A percentile compares a stretch with the other conserved stretches of the same genome.
Conservation (phyloP, 2,329 filamentous ascomycete genomes). For the Neofusicoccum laricinum region DNA sequence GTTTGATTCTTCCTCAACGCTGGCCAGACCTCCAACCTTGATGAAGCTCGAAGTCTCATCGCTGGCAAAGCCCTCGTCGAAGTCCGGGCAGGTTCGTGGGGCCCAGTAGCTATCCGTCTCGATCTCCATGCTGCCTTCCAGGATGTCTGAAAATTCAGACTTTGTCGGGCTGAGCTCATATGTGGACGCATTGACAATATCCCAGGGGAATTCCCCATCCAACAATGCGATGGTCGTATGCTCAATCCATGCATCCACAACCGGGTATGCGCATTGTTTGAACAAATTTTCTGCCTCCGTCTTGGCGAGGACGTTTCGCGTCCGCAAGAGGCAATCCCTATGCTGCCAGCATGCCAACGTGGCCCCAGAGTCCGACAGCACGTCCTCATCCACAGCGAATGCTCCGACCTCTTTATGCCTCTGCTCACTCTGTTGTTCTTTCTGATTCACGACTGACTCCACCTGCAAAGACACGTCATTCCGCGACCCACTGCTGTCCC, state of each 20-base stretch:
- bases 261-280: neutral
- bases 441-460: neutral
- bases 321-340: neutral
- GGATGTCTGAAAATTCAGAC: neutral
- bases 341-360: conserved; percentile 1
- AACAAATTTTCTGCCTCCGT: neutral
- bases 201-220: neutral
- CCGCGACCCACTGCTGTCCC: neutral
- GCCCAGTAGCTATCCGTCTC: neutral
- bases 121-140: neutral
- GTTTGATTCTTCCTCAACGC: neutral
- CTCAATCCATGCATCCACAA: neutral
- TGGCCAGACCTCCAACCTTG: neutral
- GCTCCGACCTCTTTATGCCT: neutral
- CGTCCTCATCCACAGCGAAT: neutral
- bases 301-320: neutral
- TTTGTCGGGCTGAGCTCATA: neutral
- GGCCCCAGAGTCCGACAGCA: conserved; percentile 3
- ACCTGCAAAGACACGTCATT: neutral
- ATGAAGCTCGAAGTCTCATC: neutral
- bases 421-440: neutral
- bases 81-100: neutral
- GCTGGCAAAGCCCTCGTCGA: neutral
- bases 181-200: neutral
- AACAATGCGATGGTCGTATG: conserved; percentile 8